Percentiles rank a stretch among this genome's conserved stretches.
These are phyloP conservation scores for Macrolepiota albuminosa DNA, from an alignment of 768 basidiomycete species.

Conservation along the genomic window DNA sequence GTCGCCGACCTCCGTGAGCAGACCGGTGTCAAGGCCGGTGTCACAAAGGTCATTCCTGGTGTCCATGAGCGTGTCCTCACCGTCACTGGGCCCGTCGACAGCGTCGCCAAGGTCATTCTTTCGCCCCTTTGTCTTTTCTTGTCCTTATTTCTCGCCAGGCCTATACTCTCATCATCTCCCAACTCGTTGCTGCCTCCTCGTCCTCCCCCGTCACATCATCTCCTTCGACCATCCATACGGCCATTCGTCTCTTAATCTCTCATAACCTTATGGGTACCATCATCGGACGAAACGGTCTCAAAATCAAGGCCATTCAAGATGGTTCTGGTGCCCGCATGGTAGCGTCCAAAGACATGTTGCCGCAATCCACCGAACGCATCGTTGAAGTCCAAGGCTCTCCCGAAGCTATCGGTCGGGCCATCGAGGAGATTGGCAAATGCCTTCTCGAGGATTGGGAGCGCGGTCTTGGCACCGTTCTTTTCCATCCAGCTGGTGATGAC, in stretches of 20 bases:
- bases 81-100: slow-evolving; percentile 88
- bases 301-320: slow-evolving; percentile 99
- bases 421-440: slow-evolving; percentile 94
- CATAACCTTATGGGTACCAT: slow-evolving; percentile 99
- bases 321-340: slow-evolving; percentile 96
- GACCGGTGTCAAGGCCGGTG: slow-evolving; percentile 97
- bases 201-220: slow-evolving; percentile 66
- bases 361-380: slow-evolving; percentile 97
- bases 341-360: slow-evolving; percentile 98
- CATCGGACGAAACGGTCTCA: slow-evolving; percentile 92
- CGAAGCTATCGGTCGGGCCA: slow-evolving; percentile 88
- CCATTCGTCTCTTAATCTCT: slow-evolving; percentile 95
- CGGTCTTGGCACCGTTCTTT: slow-evolving; percentile 88
- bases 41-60: slow-evolving; percentile 96
- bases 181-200: slow-evolving; percentile 80
- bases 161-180: slow-evolving; percentile 90
- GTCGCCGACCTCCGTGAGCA: slow-evolving; percentile 95
- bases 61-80: slow-evolving; percentile 98
- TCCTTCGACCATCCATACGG: slow-evolving; percentile 74
- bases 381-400: slow-evolving; percentile 96
- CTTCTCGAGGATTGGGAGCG: slow-evolving; percentile 97
- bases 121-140: slow-evolving; percentile 2
- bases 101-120: slow-evolving; percentile 76
- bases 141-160: slow-evolving; percentile 48
- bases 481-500: slow-evolving; percentile 88